A percentile compares a stretch with the other conserved stretches of the same genome.
phyloP scores from a whole-genome alignment of 768 basidiomycete species.

The Amanita muscaria region DNA sequence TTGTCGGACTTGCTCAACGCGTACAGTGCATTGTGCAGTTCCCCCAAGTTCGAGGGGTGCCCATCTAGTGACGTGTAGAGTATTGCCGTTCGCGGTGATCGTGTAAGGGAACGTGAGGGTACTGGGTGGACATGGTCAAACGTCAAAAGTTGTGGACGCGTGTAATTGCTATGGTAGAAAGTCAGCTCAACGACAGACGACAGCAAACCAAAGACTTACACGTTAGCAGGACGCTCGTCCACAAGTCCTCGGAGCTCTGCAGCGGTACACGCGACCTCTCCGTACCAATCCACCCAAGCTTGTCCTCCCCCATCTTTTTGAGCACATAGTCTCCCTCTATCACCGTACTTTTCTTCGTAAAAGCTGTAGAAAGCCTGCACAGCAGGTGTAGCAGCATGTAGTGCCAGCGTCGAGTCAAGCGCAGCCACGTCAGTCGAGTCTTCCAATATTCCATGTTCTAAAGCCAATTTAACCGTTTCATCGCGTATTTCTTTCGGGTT shows the following conservation, averaged over 20 bases:
- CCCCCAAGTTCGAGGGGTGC: conserved; percentile 53
- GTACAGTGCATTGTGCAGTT: conserved; percentile 59
- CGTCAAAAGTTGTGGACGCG: conserved; percentile 45
- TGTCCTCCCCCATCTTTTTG: conserved; percentile 26
- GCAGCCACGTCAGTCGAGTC: conserved; percentile 42
- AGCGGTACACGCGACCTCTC: conserved; percentile 59
- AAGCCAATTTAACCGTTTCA: conserved; percentile 42
- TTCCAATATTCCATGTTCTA: conserved; percentile 37
- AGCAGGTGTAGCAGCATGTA: conserved; percentile 73
- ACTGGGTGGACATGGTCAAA: conserved; percentile 73
- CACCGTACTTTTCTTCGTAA: conserved; percentile 37
- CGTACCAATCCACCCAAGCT: conserved; percentile 85
- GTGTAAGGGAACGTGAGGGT: conserved; percentile 32
- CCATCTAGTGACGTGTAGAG: conserved; percentile 60
- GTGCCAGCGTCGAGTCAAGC: conserved; percentile 63
- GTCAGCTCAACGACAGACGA: not conserved
- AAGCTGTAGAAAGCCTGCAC: conserved; percentile 79
- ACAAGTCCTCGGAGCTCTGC: conserved; percentile 48
- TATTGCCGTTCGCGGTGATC: conserved; percentile 57
- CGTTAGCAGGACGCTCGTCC: conserved; percentile 33
- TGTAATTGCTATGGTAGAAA: conserved; percentile 14
- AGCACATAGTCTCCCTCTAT: not conserved
- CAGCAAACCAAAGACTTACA: conserved; percentile 9
- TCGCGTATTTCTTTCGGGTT: conserved; percentile 42
- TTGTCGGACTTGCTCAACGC: conserved; percentile 30